A percentile compares a stretch with the other conserved stretches of the same genome.
Conservation (phyloP, 2,329 filamentous ascomycete genomes). For the Paraphoma chrysanthemicola region DNA sequence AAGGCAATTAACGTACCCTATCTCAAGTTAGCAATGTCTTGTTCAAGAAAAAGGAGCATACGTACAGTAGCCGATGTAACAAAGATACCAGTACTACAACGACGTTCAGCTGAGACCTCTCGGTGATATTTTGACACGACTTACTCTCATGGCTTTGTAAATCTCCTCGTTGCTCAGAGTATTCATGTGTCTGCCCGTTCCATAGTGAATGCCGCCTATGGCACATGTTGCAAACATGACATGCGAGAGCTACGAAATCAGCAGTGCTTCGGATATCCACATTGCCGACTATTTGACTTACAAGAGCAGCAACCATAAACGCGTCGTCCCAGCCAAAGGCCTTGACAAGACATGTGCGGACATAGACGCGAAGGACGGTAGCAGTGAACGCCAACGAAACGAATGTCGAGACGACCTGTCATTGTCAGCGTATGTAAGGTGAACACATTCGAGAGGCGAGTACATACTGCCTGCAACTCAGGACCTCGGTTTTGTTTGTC, state of each 20-base stretch:
- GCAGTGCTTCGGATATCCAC: not conserved
- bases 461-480: conserved; percentile 39
- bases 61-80: conserved; percentile 41
- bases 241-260: conserved; percentile 24
- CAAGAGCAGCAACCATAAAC: conserved; percentile 40
- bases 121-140: conserved; percentile 1
- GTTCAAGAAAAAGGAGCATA: too few species aligned
- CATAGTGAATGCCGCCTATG: conserved; percentile 39
- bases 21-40: too few species aligned
- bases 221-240: conserved; percentile 41
- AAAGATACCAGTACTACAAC: conserved; percentile 44
- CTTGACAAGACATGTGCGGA: conserved; percentile 49
- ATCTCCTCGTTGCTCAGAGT: conserved; percentile 29
- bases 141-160: conserved; percentile 37
- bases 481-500: conserved; percentile 40
- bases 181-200: conserved; percentile 41
- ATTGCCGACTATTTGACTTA: conserved; percentile 10
- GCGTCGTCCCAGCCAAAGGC: conserved; percentile 47
- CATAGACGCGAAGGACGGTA: conserved; percentile 50
- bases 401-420: conserved; percentile 44
- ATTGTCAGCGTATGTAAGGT: too few species aligned
- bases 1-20: too few species aligned
- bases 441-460: too few species aligned
- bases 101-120: not conserved
- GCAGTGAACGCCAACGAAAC: conserved; percentile 50